A percentile compares a stretch with the other conserved stretches of the same genome.
These are phyloP conservation scores for Talaromyces proteolyticus DNA, from an alignment of 495 filamentous ascomycete species.

Conservation along the genomic window DNA sequence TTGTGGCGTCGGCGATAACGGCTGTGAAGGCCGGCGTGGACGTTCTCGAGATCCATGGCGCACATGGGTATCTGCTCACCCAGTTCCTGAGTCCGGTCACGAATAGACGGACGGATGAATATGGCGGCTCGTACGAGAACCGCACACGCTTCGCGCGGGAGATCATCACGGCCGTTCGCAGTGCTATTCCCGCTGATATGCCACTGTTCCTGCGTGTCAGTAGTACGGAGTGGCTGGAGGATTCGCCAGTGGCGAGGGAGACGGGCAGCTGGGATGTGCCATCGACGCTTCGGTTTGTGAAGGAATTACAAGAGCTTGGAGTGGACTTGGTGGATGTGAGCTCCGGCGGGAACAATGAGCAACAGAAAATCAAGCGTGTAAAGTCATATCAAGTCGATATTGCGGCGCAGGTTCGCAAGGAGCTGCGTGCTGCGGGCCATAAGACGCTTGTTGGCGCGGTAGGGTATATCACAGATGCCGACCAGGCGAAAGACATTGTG, in stretches of 20 bases:
- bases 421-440: slow-evolving; percentile 44
- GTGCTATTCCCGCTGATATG: slow-evolving; percentile 53
- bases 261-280: slow-evolving; percentile 59
- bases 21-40: slow-evolving; percentile 64
- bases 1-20: slow-evolving; percentile 51
- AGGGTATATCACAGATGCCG: slow-evolving; percentile 60
- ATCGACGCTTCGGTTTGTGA: slow-evolving; percentile 56
- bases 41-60: slow-evolving; percentile 55
- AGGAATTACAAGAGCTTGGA: slow-evolving; percentile 55
- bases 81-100: slow-evolving; percentile 58
- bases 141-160: slow-evolving; percentile 51
- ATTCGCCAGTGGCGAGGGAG: slow-evolving; percentile 33
- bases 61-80: slow-evolving; percentile 65
- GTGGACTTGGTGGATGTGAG: slow-evolving; percentile 75
- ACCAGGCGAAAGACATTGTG: slow-evolving; percentile 52
- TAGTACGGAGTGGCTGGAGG: slow-evolving; percentile 68
- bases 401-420: slow-evolving; percentile 52
- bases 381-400: slow-evolving; percentile 59
- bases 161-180: slow-evolving; percentile 45
- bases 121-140: slow-evolving; percentile 54
- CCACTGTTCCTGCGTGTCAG: slow-evolving; percentile 66
- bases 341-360: slow-evolving; percentile 58
- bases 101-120: slow-evolving; percentile 56
- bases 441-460: slow-evolving; percentile 64
- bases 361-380: slow-evolving; percentile 49